Evolutionary conservation across 2,329 filamentous ascomycete genomes (phyloP).

Genomic region (Penicillium rolfsii): DNA sequence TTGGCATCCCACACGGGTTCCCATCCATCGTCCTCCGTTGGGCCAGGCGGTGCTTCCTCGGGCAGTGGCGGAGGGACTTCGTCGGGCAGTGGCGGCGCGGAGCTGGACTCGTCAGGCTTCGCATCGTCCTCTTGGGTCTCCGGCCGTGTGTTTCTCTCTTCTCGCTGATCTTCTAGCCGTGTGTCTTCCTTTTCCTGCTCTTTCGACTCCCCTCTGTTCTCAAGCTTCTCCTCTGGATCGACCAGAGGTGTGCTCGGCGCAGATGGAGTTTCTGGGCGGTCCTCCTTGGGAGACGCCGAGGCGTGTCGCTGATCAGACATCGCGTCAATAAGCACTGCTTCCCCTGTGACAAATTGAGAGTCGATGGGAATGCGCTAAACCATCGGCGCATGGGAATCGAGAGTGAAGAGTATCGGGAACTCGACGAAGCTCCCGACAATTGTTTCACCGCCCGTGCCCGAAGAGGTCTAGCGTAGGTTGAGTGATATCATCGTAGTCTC

Average conservation of each 20-base stretch:
- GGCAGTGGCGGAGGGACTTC: conserved; percentile 56
- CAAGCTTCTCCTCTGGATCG: conserved; percentile 61
- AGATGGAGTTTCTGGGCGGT: conserved; percentile 83
- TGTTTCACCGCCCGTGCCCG: conserved; percentile 10
- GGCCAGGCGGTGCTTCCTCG: conserved; percentile 54
- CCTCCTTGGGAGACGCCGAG: conserved; percentile 56
- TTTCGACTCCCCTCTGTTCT: conserved; percentile 22
- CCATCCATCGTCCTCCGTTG: conserved; percentile 70
- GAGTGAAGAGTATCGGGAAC: not conserved
- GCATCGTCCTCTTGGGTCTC: conserved; percentile 19
- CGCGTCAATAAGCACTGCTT: conserved; percentile 11
- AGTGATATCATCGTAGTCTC: not conserved
- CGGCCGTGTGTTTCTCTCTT: conserved; percentile 9
- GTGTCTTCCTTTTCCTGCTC: conserved; percentile 14
- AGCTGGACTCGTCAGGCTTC: conserved; percentile 24
- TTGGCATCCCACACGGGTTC: conserved; percentile 74
- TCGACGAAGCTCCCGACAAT: not conserved
- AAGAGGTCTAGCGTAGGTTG: not conserved
- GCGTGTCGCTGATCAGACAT: conserved; percentile 20
- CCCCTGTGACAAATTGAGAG: not conserved
- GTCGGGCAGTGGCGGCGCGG: conserved; percentile 47
- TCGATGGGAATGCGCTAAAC: not conserved
- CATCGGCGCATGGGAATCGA: conserved; percentile 10
- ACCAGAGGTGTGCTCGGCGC: conserved; percentile 85
- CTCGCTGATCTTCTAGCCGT: conserved; percentile 52